Percentiles rank a stretch among this genome's conserved stretches.
Evolutionary conservation across 208 protist species (phyloP).

Genomic region (Trypanosoma conorhini): DNA sequence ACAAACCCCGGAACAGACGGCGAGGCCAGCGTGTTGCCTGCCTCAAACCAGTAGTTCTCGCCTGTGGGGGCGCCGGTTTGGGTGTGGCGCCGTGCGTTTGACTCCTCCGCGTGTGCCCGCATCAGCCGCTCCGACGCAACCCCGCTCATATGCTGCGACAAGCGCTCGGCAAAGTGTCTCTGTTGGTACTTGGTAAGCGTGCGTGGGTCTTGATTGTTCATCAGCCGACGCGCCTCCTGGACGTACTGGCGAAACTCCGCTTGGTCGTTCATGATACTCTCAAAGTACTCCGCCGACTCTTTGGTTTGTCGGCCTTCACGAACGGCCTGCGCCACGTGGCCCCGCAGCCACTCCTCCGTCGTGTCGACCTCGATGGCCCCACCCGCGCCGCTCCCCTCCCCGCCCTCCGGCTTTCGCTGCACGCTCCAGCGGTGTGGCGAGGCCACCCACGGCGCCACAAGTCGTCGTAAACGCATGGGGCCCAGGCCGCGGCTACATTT

Average conservation of each 20-base stretch:
- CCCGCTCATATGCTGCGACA: constrained; percentile 52
- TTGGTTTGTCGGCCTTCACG: constrained; percentile 39
- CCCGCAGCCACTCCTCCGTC: constrained; percentile 42
- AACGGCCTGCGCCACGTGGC: constrained; percentile 44
- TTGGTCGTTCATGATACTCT: constrained; percentile 55
- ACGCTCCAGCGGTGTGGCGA: not conserved
- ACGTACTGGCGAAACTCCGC: constrained; percentile 57
- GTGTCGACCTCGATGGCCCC: constrained; percentile 30
- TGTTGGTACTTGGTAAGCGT: constrained; percentile 70
- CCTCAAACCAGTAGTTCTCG: constrained; percentile 89
- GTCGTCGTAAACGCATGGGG: not conserved
- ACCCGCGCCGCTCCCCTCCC: not conserved
- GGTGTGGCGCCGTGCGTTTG: constrained; percentile 51
- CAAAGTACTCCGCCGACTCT: constrained; percentile 68
- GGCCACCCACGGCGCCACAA: not conserved
- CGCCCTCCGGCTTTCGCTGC: not conserved
- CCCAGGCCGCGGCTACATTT: too few relatives aligned
- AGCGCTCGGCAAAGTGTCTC: constrained; percentile 58
- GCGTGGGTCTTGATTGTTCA: constrained; percentile 63
- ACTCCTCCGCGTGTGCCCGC: constrained; percentile 53
- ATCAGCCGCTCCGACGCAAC: constrained; percentile 58
- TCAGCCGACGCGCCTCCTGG: constrained; percentile 54
- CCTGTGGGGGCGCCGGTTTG: constrained; percentile 80
- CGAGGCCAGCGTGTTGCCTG: constrained; percentile 60
- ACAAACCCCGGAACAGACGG: constrained; percentile 59